Conservation (phyloP, 331 rosid genomes). For the Prunus yedoensis region DNA sequence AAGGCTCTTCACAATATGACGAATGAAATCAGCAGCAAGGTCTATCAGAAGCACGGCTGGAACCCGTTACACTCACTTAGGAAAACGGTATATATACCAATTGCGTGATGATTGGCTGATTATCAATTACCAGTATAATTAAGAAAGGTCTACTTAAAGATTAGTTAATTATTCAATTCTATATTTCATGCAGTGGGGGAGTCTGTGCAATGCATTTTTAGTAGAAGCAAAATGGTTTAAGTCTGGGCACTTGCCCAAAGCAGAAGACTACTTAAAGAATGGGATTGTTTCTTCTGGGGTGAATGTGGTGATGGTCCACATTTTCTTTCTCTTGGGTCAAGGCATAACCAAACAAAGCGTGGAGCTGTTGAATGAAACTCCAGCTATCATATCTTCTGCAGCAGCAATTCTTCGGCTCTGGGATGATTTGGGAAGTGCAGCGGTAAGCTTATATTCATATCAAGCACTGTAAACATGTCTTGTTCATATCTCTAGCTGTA, state of each 20-base stretch:
- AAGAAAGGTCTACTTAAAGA: not conserved
- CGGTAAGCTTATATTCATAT: conserved; percentile 21
- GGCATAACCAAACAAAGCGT: conserved; percentile 20
- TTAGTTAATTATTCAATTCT: not conserved
- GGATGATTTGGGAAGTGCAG: conserved; percentile 58
- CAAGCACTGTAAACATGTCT: not conserved
- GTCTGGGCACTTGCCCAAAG: conserved; percentile 40
- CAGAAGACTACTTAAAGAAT: conserved; percentile 53
- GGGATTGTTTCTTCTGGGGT: conserved; percentile 50
- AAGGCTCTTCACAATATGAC: conserved; percentile 40
- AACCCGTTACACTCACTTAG: conserved; percentile 41
- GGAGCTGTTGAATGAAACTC: conserved; percentile 32
- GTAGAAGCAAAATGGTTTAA: conserved; percentile 57
- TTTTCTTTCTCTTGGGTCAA: conserved; percentile 45
- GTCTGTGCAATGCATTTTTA: conserved; percentile 47
- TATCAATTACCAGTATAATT: not conserved
- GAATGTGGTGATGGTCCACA: conserved; percentile 41
- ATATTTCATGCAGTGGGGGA: conserved; percentile 43
- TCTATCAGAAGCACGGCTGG: conserved; percentile 43
- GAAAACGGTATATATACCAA: conserved; percentile 33
- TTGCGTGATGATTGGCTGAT: not conserved
- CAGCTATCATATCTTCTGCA: conserved; percentile 29
- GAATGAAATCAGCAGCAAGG: conserved; percentile 38
- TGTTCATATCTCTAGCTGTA: not conserved
- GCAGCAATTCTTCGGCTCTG: conserved; percentile 57